Evolutionary conservation across 1,284 basidiomycete genomes (phyloP).

Genomic region (Mycena citricolor): DNA sequence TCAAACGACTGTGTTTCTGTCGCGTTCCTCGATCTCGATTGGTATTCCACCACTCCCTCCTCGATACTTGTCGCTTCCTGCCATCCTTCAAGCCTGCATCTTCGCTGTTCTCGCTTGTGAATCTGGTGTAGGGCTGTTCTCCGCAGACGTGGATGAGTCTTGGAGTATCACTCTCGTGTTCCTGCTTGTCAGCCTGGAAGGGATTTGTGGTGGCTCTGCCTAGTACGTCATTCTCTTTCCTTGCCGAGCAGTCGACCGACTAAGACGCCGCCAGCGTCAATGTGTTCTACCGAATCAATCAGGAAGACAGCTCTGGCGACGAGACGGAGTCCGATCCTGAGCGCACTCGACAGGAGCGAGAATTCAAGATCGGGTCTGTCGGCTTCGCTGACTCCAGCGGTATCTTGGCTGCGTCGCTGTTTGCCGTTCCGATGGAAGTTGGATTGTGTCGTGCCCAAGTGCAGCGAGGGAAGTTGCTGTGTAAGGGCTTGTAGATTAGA

Average conservation of each 20-base stretch:
- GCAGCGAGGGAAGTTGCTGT: conserved; percentile 68
- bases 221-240: conserved; percentile 57
- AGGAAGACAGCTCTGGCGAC: conserved; percentile 56
- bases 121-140: conserved; percentile 66
- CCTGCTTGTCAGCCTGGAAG: conserved; percentile 79
- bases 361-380: conserved; percentile 88
- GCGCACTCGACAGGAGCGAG: conserved; percentile 68
- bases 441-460: conserved; percentile 76
- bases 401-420: conserved; percentile 75
- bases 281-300: conserved; percentile 83
- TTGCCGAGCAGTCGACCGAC: conserved; percentile 3
- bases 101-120: conserved; percentile 63
- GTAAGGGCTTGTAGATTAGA: conserved; percentile 59
- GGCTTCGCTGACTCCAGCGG: conserved; percentile 77
- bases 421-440: conserved; percentile 85
- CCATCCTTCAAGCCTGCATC: conserved; percentile 67
- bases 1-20: conserved; percentile 94
- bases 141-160: conserved; percentile 41
- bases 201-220: conserved; percentile 88
- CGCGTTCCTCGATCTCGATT: conserved; percentile 88
- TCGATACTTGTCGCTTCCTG: conserved; percentile 70
- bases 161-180: conserved; percentile 69
- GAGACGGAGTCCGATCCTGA: conserved; percentile 47
- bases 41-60: conserved; percentile 83
- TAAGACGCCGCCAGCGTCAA: conserved; percentile 63